Base-by-base conservation (phyloP, 1,139 yeast species). In the Diutina siamensis region DNA sequence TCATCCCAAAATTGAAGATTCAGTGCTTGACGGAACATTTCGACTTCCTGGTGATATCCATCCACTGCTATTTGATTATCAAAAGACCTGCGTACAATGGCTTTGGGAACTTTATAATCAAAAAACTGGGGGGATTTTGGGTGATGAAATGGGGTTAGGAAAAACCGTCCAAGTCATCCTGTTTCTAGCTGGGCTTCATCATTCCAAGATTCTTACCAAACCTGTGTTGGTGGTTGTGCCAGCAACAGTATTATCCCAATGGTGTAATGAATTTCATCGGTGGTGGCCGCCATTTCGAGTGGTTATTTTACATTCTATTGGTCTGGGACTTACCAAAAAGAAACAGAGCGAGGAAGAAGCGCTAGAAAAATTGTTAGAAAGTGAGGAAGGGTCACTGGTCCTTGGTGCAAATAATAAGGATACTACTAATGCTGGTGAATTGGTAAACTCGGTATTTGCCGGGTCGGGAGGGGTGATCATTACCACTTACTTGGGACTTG, bases 231-330 rank as follows among this genome's bases (percentile, higher is more conserved):
- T 92, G 38, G 97, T 92, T 0, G 95, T 96, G 49, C 98, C 98
- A 0, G 97, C 98, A 0, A 92, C 98, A 0, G 97, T 92, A 0
- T 68, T 92, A 72, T 83, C 79, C 50, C 98, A 92, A 58, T 92
- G 98, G 98, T 94, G 89, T 4, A 83, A 82, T 51, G 98, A 92
- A 60, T 80, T 92, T 48, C 98, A 92, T 56, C 74, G 83, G 45
- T 92, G 98, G 98, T 92, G 97, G 97, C 97, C 98, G 1, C 89
- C 97, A 0, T 69, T 94, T 27, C 64, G 98, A 48, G 80, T 92
- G 17, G 80, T 85, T 2, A 87, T 92, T 45, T 64, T 92, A 44
- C 98, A 92, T 61, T 83, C 96, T 3, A 92, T 88, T 45, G 98
- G 99, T 0, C 70, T 88, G 1, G 98, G 96, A 1, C 82, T 92